Evolutionary conservation across 148 eudicot species (phyloP).

Genomic region (Agrostemma githago): DNA sequence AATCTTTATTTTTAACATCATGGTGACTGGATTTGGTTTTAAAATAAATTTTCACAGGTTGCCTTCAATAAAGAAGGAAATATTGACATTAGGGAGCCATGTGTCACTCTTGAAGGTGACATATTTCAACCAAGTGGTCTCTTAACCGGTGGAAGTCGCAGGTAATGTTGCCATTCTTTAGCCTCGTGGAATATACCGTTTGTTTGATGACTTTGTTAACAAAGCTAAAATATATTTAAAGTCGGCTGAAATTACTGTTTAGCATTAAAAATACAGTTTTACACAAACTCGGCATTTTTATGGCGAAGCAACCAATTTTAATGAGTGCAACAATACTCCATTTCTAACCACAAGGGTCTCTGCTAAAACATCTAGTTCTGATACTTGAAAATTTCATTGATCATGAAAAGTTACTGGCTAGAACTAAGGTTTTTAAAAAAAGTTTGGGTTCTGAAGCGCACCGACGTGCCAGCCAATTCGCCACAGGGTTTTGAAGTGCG

Average conservation of each 20-base stretch:
- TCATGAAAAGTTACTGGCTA: background rate
- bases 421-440: background rate
- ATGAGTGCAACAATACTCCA: background rate
- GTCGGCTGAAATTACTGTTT: background rate
- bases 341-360: background rate
- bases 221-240: background rate
- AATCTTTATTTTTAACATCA: conserved; percentile 1
- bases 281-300: background rate
- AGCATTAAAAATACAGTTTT: background rate
- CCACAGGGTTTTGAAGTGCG: no score
- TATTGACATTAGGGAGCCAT: conserved; percentile 51
- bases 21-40: conserved; percentile 14
- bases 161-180: conserved; percentile 33
- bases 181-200: background rate
- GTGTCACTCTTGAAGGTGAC: conserved; percentile 94
- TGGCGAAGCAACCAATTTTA: background rate
- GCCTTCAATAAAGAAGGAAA: conserved; percentile 62
- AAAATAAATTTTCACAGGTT: conserved; percentile 42
- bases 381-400: background rate
- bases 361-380: background rate
- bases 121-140: conserved; percentile 97
- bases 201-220: background rate
- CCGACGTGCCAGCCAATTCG: no score
- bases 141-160: conserved; percentile 98
- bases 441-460: background rate